phyloP scores from a whole-genome alignment of 2,329 filamentous ascomycete species.

The Phialemoniopsis sp. region DNA sequence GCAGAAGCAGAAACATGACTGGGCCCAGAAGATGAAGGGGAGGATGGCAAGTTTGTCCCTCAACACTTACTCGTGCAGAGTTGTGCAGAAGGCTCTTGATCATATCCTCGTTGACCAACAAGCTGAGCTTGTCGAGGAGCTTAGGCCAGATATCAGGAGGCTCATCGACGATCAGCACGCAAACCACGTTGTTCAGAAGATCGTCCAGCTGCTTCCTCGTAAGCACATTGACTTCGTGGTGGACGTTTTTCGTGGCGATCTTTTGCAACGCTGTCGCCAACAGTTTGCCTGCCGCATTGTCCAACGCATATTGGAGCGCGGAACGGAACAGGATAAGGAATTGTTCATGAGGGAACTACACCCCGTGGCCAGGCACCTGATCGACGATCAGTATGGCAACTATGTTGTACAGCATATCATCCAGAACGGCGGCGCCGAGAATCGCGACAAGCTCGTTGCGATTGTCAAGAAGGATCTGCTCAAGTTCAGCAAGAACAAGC shows the following conservation, averaged over 20 bases:
- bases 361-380: constrained; percentile 69
- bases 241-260: constrained; percentile 70
- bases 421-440: constrained; percentile 67
- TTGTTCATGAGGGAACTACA: constrained; percentile 53
- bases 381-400: constrained; percentile 88
- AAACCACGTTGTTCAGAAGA: constrained; percentile 95
- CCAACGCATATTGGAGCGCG: constrained; percentile 84
- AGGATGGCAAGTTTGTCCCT: constrained; percentile 75
- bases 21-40: constrained; percentile 84
- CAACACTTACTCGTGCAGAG: constrained; percentile 91
- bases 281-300: constrained; percentile 89
- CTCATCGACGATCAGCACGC: constrained; percentile 79
- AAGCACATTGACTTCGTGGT: constrained; percentile 83
- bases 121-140: constrained; percentile 50
- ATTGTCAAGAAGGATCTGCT: constrained; percentile 71
- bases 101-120: constrained; percentile 92
- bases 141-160: constrained; percentile 62
- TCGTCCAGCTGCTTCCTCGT: constrained; percentile 75
- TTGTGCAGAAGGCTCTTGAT: constrained; percentile 93
- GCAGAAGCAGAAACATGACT: constrained; percentile 83
- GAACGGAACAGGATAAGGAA: constrained; percentile 63
- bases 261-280: constrained; percentile 71
- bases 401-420: constrained; percentile 96
- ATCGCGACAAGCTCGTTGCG: constrained; percentile 68
- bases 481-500: constrained; percentile 86